Base-by-base conservation (phyloP, 2,329 filamentous ascomycete genomes). In the Dothideomycetes sp. region DNA sequence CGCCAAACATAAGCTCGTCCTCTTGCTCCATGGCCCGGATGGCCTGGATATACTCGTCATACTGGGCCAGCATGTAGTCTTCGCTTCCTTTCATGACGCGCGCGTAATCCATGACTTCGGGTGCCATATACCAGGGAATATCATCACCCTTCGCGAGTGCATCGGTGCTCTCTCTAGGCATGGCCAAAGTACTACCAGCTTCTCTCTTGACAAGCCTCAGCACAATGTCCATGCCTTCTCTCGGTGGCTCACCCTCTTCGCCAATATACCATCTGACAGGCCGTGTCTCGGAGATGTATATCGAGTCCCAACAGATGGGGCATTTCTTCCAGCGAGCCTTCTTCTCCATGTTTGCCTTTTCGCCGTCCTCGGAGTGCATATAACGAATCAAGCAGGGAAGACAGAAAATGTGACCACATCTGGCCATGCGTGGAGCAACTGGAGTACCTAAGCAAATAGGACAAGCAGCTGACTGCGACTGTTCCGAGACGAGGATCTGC, bases 391-490 rank as follows among this genome's bases (percentile, higher is more conserved):
- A 64, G 57, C 91, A 98, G 4, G 91, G 81, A 24, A 96, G 67
- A 57, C 91, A 98, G 59, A 95, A 96, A 10, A 98, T 94, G 57
- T 98, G 91, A 1, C 91, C 91, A 54, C 91, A 98, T 55, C 81
- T 89, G 31, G 91, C 88, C 89, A 98, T 98, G 41, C 91, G 79
- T 22, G 91, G 88, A 5, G 91, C 91, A 14, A 94, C 85, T 1
- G 91, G 91, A 40, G 84, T 84, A 2, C 84, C 94, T 19, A 98
- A 74, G 55, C 91, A 98, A 40, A 98, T 98, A 0, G 91, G 91
- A 57, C 91, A 98, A 16, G 84, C 86, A 3, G 88, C 76, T 32
- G 79, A 72, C 61, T 98, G 91, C 0, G 88, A 94, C 59, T 91
- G 79, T 41, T 84, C 76, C 2, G 89, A 96, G 7, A 84, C 91